Evolutionary conservation across 768 basidiomycete genomes (phyloP).

Genomic region (Hericium rajendrae): DNA sequence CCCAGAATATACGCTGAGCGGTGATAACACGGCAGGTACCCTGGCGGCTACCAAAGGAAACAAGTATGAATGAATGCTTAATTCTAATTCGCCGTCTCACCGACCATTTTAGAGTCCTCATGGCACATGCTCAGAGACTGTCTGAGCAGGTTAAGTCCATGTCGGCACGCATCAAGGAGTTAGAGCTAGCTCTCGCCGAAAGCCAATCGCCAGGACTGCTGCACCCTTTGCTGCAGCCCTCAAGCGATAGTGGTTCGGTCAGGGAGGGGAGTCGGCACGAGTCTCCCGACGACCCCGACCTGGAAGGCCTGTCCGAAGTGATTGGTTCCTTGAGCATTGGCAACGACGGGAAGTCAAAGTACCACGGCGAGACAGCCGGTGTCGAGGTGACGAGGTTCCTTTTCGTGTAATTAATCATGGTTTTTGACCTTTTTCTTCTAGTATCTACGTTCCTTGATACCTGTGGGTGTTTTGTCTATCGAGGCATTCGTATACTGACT

Average conservation of each 20-base stretch:
- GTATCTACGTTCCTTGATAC: not conserved
- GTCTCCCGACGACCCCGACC: conserved; percentile 12
- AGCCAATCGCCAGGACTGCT: conserved; percentile 16
- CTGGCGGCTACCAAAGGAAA: conserved; percentile 47
- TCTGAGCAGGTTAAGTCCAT: conserved; percentile 37
- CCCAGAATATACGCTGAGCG: not conserved
- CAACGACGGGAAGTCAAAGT: conserved; percentile 36
- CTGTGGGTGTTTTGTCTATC: not conserved
- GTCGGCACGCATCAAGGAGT: conserved; percentile 32
- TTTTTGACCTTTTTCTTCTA: not conserved
- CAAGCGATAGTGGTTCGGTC: not conserved
- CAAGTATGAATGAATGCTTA: conserved; percentile 28
- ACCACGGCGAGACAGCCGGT: conserved; percentile 40
- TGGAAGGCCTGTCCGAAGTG: conserved; percentile 25
- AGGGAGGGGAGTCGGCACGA: not conserved
- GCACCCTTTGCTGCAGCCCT: not conserved
- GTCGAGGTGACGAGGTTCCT: conserved; percentile 31
- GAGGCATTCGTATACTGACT: not conserved
- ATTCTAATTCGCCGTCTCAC: not conserved
- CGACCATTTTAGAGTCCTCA: conserved; percentile 31
- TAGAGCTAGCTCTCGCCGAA: conserved; percentile 32
- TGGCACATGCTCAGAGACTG: conserved; percentile 39
- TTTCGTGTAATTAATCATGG: not conserved
- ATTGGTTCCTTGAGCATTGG: conserved; percentile 43
- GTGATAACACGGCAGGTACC: conserved; percentile 24